Conservation (phyloP, 768 basidiomycete genomes). For the Gloeopeniophorella convolvens region DNA sequence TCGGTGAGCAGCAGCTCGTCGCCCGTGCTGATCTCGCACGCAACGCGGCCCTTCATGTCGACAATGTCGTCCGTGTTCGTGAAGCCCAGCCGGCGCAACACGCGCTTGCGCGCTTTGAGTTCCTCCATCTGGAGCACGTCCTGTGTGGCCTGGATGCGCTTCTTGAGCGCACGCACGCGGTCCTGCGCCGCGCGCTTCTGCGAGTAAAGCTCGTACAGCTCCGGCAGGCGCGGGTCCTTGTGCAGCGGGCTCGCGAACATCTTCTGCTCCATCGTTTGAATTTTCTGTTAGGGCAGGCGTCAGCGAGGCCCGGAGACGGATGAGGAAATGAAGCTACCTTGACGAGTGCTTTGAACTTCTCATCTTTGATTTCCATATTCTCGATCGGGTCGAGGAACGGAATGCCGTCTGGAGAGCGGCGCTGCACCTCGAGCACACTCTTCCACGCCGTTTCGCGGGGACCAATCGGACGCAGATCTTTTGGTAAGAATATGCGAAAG, state of each 20-base stretch:
- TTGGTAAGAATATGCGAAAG: slow-evolving; percentile 81
- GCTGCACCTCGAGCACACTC: slow-evolving; percentile 85
- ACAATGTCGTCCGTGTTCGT: slow-evolving; percentile 87
- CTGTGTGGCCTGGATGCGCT: slow-evolving; percentile 82
- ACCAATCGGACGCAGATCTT: slow-evolving; percentile 73
- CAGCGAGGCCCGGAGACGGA: not conserved
- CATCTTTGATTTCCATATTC: slow-evolving; percentile 95
- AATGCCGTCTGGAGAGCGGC: slow-evolving; percentile 84
- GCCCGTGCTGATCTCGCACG: slow-evolving; percentile 96
- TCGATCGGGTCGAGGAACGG: slow-evolving; percentile 83
- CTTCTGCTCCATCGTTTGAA: slow-evolving; percentile 80
- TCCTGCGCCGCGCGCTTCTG: slow-evolving; percentile 67
- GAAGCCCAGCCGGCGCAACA: slow-evolving; percentile 87
- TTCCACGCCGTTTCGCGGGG: slow-evolving; percentile 85
- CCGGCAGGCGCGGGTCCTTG: slow-evolving; percentile 68
- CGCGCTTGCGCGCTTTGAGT: slow-evolving; percentile 91
- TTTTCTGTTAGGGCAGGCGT: slow-evolving; percentile 55
- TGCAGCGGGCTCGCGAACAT: slow-evolving; percentile 77
- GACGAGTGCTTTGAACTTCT: slow-evolving; percentile 82
- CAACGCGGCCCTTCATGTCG: slow-evolving; percentile 96
- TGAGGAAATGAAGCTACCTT: slow-evolving; percentile 43
- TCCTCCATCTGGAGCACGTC: slow-evolving; percentile 95
- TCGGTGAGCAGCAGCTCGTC: slow-evolving; percentile 96
- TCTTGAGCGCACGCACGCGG: slow-evolving; percentile 71
- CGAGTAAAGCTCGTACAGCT: slow-evolving; percentile 74